Conservation (phyloP, 768 basidiomycete genomes). For the Hygrophoropsis aurantiaca region DNA sequence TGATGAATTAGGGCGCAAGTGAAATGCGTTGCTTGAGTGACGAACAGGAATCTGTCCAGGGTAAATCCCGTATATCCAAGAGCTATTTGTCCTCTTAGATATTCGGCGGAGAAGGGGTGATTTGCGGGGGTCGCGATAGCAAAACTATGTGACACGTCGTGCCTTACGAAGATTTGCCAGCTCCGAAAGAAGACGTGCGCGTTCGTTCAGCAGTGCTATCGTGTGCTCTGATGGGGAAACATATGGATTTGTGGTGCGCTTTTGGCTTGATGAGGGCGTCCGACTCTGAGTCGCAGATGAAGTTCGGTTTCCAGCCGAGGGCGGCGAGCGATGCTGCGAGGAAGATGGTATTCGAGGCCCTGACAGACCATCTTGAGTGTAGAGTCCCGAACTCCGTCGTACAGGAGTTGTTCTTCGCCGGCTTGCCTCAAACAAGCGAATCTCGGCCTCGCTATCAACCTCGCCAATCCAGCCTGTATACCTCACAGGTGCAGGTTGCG, state of each 20-base stretch:
- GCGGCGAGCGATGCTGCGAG: background rate
- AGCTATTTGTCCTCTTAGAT: too few species aligned
- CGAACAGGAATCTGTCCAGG: too few species aligned
- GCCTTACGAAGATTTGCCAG: conserved; percentile 44
- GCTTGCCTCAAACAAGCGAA: conserved; percentile 47
- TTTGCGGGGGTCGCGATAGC: too few species aligned
- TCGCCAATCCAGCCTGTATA: conserved; percentile 53
- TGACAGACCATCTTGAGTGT: background rate
- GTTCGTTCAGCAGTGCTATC: conserved; percentile 53
- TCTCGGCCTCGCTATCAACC: conserved; percentile 52
- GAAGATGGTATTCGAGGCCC: background rate
- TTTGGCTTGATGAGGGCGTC: conserved; percentile 1
- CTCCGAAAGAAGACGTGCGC: conserved; percentile 54
- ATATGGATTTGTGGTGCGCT: conserved; percentile 27
- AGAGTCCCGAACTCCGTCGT: background rate
- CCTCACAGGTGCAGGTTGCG: conserved; percentile 37
- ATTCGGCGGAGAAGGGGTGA: too few species aligned
- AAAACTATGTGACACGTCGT: conserved; percentile 9
- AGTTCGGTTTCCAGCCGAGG: background rate
- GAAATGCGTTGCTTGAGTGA: too few species aligned
- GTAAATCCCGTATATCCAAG: too few species aligned
- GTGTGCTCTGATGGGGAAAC: conserved; percentile 44
- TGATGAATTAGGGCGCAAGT: too few species aligned
- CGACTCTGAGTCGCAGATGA: background rate
- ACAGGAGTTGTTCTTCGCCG: conserved; percentile 1